Conservation (phyloP, 2,329 filamentous ascomycete genomes). For the Fusarium beomiforme region DNA sequence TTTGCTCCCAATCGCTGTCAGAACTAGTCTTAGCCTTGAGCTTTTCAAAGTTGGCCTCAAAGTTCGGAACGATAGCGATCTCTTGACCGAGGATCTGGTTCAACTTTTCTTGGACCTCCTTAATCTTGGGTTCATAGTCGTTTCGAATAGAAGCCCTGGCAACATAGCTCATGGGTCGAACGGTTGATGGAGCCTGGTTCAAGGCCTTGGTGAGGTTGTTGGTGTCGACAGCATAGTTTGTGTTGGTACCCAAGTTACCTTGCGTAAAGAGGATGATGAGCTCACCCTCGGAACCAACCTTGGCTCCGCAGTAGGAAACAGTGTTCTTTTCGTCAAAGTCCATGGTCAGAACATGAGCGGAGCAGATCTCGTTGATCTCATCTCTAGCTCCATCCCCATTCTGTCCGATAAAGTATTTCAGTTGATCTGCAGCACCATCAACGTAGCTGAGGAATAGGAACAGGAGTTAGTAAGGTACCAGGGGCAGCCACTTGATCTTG, state of each 20-base stretch:
- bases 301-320: slow-evolving; percentile 56
- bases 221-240: slow-evolving; percentile 50
- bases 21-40: slow-evolving; percentile 47
- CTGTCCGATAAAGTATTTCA: slow-evolving; percentile 51
- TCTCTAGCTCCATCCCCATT: slow-evolving; percentile 52
- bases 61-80: slow-evolving; percentile 59
- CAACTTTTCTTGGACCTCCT: slow-evolving; percentile 50
- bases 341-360: slow-evolving; percentile 56
- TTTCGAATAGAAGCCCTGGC: slow-evolving; percentile 54
- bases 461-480: neutral
- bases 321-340: slow-evolving; percentile 56
- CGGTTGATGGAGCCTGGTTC: slow-evolving; percentile 53
- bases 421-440: slow-evolving; percentile 51
- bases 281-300: slow-evolving; percentile 54
- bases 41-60: slow-evolving; percentile 55
- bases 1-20: slow-evolving; percentile 53
- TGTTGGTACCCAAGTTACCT: slow-evolving; percentile 57
- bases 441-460: slow-evolving; percentile 53
- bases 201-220: slow-evolving; percentile 56
- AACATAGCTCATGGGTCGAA: slow-evolving; percentile 52
- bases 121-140: slow-evolving; percentile 56
- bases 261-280: slow-evolving; percentile 60
- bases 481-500: rapidly evolving
- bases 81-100: slow-evolving; percentile 52
- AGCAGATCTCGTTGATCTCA: slow-evolving; percentile 60